phyloP scores from a whole-genome alignment of 1,284 basidiomycete genomes.

The Melampsora medusae region DNA sequence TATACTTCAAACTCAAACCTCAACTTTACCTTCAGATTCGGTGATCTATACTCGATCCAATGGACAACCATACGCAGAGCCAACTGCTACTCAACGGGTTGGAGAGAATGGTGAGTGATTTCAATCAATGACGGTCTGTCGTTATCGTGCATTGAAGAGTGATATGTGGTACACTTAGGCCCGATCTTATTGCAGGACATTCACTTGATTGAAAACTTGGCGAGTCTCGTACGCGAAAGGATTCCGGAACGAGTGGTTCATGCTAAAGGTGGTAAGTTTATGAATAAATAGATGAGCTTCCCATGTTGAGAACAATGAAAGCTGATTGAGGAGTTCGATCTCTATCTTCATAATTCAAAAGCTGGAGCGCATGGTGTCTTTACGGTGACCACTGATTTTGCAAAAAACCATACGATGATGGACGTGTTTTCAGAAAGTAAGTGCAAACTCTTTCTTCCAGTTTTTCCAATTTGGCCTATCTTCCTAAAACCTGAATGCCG shows the following conservation, averaged over 20 bases:
- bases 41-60: conserved; percentile 47
- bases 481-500: too few relatives aligned
- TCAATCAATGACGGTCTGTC: background rate
- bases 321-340: too few relatives aligned
- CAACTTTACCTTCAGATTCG: conserved; percentile 19
- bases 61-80: conserved; percentile 46
- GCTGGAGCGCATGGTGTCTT: conserved; percentile 22
- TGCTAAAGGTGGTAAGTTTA: conserved; percentile 52
- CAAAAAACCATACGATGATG: conserved; percentile 17
- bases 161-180: background rate
- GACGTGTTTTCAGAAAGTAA: conserved; percentile 8
- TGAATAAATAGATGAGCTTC: too few relatives aligned
- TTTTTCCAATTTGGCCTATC: too few relatives aligned
- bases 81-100: conserved; percentile 46
- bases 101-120: conserved; percentile 4
- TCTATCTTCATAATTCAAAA: background rate
- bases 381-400: conserved; percentile 17
- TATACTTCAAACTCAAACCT: background rate
- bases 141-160: background rate
- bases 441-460: too few relatives aligned
- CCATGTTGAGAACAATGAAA: background rate
- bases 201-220: conserved; percentile 69
- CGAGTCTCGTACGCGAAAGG: conserved; percentile 88
- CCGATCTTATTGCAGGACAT: conserved; percentile 31
- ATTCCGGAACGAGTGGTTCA: conserved; percentile 85